Evolutionary conservation across 2,329 filamentous ascomycete species (phyloP).

Genomic region (Microdochium paspali): DNA sequence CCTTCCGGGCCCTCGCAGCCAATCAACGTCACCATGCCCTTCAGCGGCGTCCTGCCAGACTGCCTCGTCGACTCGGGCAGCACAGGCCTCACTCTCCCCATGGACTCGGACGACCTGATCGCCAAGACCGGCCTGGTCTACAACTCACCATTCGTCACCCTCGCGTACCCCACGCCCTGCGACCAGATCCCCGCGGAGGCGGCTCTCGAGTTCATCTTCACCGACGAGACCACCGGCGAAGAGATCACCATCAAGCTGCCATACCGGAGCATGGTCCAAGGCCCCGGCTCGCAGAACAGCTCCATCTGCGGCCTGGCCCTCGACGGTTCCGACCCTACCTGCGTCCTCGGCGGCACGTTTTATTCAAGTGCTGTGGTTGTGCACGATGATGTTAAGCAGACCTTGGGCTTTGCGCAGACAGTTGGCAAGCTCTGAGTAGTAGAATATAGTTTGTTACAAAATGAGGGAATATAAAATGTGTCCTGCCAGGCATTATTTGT

Average conservation of each 20-base stretch:
- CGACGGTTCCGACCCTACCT: background rate
- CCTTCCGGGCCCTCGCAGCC: background rate
- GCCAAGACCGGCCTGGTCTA: conserved; percentile 1
- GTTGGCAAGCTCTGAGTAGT: too few relatives aligned
- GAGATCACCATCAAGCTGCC: conserved; percentile 1
- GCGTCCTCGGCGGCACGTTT: background rate
- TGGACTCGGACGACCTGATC: background rate
- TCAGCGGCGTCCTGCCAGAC: background rate
- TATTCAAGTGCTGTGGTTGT: background rate
- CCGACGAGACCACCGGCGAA: background rate
- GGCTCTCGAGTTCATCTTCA: conserved; percentile 1
- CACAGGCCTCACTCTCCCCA: background rate
- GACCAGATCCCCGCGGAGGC: conserved; percentile 1
- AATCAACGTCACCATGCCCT: background rate
- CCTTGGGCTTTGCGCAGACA: background rate
- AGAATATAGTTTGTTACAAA: too few relatives aligned
- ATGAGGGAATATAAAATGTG: too few relatives aligned
- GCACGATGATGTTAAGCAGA: background rate
- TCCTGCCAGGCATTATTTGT: too few relatives aligned
- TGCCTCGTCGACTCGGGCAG: conserved; percentile 4
- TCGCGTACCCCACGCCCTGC: conserved; percentile 1
- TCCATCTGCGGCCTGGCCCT: background rate
- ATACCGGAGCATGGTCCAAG: conserved; percentile 2
- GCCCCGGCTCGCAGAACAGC: background rate
- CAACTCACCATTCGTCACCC: background rate